These are phyloP conservation scores for Clitopilus passeckerianus DNA, from an alignment of 768 basidiomycete species.

Conservation along the genomic window DNA sequence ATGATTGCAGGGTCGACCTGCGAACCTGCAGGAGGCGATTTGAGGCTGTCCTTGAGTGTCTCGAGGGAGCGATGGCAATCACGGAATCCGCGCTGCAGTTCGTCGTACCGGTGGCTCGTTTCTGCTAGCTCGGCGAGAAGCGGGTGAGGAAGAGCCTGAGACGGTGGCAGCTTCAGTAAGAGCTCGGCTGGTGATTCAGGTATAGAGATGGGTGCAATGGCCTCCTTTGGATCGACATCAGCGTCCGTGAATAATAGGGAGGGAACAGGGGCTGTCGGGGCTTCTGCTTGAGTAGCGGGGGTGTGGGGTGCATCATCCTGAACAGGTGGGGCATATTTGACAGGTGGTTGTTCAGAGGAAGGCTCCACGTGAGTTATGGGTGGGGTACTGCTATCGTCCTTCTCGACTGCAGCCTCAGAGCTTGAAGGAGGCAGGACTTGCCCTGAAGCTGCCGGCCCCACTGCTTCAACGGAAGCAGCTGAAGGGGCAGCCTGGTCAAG, in stretches of 20 bases:
- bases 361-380: too few species aligned
- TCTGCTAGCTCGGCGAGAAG: conserved; percentile 41
- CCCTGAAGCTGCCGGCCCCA: too few species aligned
- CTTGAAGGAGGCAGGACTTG: too few species aligned
- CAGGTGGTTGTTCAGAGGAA: too few species aligned
- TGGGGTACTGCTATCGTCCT: too few species aligned
- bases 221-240: neutral
- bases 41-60: conserved; percentile 39
- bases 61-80: conserved; percentile 68
- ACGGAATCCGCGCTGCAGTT: conserved; percentile 38
- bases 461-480: neutral
- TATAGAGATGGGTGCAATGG: neutral
- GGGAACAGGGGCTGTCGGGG: neutral
- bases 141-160: conserved; percentile 20
- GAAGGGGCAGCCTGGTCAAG: neutral
- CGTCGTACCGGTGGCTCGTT: conserved; percentile 51
- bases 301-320: too few species aligned
- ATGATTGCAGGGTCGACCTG: conserved; percentile 29
- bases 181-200: neutral
- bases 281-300: neutral
- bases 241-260: neutral
- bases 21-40: conserved; percentile 10
- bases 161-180: conserved; percentile 4
- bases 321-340: too few species aligned
- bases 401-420: too few species aligned